Percentiles rank a stretch among this genome's conserved stretches.
Evolutionary conservation across 306 rosid species (phyloP).

Genomic region (Leucaena leucocephala): DNA sequence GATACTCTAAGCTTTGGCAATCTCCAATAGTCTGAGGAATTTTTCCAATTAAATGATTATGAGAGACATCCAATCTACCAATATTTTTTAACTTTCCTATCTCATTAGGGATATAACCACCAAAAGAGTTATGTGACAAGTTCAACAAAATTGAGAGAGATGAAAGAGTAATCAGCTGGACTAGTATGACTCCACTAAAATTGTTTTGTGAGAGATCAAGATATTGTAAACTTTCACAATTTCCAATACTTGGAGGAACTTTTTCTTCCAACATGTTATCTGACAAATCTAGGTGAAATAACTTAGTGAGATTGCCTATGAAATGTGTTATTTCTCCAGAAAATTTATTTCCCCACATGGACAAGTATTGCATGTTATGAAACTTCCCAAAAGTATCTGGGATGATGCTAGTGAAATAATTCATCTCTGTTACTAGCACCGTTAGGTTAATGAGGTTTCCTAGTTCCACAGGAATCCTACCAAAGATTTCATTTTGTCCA

Average conservation of each 20-base stretch:
- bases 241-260: neutral
- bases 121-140: neutral
- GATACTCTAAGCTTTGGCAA: neutral
- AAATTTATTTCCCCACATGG: neutral
- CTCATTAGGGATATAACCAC: neutral
- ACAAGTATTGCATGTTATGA: neutral
- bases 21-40: neutral
- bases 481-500: neutral
- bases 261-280: neutral
- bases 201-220: conserved; percentile 8
- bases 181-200: neutral
- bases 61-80: neutral
- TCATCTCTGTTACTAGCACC: fast-evolving
- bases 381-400: neutral
- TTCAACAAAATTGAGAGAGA: neutral
- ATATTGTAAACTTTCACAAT: neutral
- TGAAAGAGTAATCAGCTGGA: neutral
- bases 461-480: neutral
- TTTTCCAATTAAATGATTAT: neutral
- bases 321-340: neutral
- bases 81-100: neutral
- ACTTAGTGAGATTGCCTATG: neutral
- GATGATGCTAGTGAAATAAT: neutral
- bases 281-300: neutral
- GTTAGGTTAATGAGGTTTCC: neutral